Evolutionary conservation across 345 rosid genomes (phyloP).

Genomic region (Rhodamnia rubescens): DNA sequence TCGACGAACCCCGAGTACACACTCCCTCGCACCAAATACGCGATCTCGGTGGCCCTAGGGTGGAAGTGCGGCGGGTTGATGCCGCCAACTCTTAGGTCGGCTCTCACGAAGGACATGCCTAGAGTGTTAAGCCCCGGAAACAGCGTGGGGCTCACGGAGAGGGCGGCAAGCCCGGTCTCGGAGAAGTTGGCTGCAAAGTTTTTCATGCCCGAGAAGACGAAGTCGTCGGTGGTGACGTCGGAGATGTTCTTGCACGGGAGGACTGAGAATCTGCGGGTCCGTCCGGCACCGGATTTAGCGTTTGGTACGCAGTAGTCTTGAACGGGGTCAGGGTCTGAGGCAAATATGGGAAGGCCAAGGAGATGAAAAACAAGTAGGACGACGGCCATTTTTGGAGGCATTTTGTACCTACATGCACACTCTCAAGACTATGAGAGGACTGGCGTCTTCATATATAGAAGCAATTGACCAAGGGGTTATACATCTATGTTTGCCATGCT

Average conservation of each 20-base stretch:
- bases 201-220: slow-evolving; percentile 6
- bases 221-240: slow-evolving; percentile 4
- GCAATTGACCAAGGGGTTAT: not conserved
- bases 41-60: slow-evolving; percentile 8
- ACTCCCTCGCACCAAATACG: not conserved
- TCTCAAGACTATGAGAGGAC: not conserved
- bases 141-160: not conserved
- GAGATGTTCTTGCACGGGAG: slow-evolving; percentile 6
- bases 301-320: slow-evolving; percentile 8
- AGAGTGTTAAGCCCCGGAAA: slow-evolving; percentile 11
- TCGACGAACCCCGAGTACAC: slow-evolving; percentile 10
- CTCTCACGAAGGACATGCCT: slow-evolving; percentile 2
- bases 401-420: not conserved
- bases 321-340: slow-evolving; percentile 10
- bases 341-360: not conserved
- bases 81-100: slow-evolving; percentile 1
- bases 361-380: not conserved
- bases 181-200: not conserved
- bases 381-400: not conserved
- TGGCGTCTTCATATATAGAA: not conserved
- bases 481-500: not conserved
- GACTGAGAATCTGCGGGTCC: not conserved
- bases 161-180: slow-evolving; percentile 3
- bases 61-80: slow-evolving; percentile 9
- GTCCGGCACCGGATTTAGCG: not conserved